Conservation (phyloP, 1,284 basidiomycete genomes). For the Puccinia novopanici region DNA sequence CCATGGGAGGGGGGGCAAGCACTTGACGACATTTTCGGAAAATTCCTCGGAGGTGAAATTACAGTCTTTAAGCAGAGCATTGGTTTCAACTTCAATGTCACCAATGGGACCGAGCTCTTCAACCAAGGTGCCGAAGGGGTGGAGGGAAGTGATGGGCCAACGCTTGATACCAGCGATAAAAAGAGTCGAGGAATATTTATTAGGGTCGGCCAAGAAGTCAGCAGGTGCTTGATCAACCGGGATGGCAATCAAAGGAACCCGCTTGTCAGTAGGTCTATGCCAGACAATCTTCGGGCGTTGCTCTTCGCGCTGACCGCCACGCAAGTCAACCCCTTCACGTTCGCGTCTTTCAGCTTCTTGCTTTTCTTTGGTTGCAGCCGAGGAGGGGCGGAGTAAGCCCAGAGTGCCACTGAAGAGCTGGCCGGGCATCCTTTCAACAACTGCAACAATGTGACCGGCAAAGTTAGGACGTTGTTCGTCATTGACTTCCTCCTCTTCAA, state of each 20-base stretch:
- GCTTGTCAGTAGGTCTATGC: conserved; percentile 99
- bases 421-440: conserved; percentile 97
- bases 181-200: conserved; percentile 82
- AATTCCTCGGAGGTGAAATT: conserved; percentile 64
- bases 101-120: conserved; percentile 99
- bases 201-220: conserved; percentile 93
- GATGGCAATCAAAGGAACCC: conserved; percentile 97
- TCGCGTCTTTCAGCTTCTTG: conserved; percentile 96
- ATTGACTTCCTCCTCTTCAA: conserved; percentile 95
- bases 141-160: conserved; percentile 82
- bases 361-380: conserved; percentile 98
- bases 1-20: conserved; percentile 91
- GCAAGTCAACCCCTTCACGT: conserved; percentile 79
- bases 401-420: conserved; percentile 97
- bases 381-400: conserved; percentile 90
- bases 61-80: conserved; percentile 94
- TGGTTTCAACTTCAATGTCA: conserved; percentile 94
- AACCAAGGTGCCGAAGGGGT: conserved; percentile 97
- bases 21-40: conserved; percentile 78
- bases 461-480: conserved; percentile 94
- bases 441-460: conserved; percentile 89
- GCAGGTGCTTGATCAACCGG: conserved; percentile 92
- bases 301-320: conserved; percentile 77
- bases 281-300: conserved; percentile 95
- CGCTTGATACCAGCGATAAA: conserved; percentile 99